Percentiles rank a stretch among this genome's conserved stretches.
Conservation (phyloP, 352 stramenopile species). For the Elongisporangium senticosum region DNA sequence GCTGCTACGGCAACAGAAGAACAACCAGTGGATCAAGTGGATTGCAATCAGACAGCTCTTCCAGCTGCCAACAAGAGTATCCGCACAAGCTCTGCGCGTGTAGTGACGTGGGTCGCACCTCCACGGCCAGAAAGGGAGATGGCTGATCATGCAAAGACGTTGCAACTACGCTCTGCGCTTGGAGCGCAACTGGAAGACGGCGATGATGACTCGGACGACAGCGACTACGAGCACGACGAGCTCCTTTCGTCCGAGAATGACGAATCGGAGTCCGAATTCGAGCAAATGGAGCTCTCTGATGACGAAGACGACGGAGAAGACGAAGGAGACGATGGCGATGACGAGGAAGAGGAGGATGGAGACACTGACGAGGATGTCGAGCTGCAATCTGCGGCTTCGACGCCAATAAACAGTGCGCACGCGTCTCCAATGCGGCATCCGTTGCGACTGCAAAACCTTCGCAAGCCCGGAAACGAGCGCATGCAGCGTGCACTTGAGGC, state of each 20-base stretch:
- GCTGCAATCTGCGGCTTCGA: constrained; percentile 9
- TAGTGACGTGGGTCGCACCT: neutral
- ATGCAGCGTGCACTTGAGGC: constrained; percentile 53
- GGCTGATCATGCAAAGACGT: neutral
- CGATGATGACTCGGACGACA: constrained; percentile 62
- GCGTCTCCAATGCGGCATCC: constrained; percentile 22
- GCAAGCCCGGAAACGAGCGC: constrained; percentile 32
- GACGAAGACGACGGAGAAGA: constrained; percentile 63
- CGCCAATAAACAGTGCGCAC: constrained; percentile 14
- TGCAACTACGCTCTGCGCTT: constrained; percentile 8
- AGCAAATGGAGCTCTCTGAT: constrained; percentile 69
- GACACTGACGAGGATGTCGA: constrained; percentile 1
- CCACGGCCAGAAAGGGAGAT: neutral
- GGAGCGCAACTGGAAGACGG: constrained; percentile 14
- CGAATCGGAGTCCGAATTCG: constrained; percentile 72
- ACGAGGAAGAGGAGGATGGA: constrained; percentile 15
- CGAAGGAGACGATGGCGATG: constrained; percentile 18
- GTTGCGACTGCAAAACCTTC: constrained; percentile 54
- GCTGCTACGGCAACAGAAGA: neutral
- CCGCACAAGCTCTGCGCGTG: neutral
- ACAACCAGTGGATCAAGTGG: neutral
- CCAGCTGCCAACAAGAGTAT: neutral
- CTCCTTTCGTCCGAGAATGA: constrained; percentile 67
- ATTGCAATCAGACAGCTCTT: neutral
- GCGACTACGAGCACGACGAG: constrained; percentile 82